Base-by-base conservation (phyloP, 192 early-diverging fungal species). In the Coemansia sp. region DNA sequence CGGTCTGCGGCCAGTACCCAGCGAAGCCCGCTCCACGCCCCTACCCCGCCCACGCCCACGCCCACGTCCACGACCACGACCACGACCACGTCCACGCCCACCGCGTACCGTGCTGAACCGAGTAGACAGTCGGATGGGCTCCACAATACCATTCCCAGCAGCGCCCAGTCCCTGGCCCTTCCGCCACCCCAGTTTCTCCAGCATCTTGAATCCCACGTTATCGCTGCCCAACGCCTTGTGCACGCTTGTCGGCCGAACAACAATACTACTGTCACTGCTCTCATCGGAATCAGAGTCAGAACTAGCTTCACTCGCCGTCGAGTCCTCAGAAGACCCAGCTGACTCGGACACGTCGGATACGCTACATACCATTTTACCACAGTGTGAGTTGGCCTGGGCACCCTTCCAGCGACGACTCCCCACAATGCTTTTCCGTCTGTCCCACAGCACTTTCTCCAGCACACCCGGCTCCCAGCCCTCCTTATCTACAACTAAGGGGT, bases 121-220 rank as follows among this genome's bases (percentile, higher is more conserved):
- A 2, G 78, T 80, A 16, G 58, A 36, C 16, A 55, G 56, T 0
- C 78, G 69, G 13, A 80, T 71, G 3, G 78, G 78, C 38, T 80
- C 78, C 9, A 61, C 42, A 50, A 80, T 80, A 3, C 78, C 78
- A 5, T 74, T 63, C 37, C 63, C 65, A 14, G 65, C 28, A 8
- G 78, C 72, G 1, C 78, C 78, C 63, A 80, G 56, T 0, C 78
- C 78, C 56, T 74, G 65, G 14, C 78, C 78, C 40, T 80, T 40
- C 60, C 70, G 72, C 78, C 78, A 80, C 14, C 78, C 78, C 35
- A 80, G 72, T 48, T 80, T 80, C 9, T 65, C 43, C 31, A 80
- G 43, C 24, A 80, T 60, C 62, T 69, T 62, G 51, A 80, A 80
- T n/a, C 78, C 78, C 1, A 75, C 43, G 34, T 80, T 80, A 21